Base-by-base conservation (phyloP, 2,329 filamentous ascomycete species). In the Beauveria sp. region DNA sequence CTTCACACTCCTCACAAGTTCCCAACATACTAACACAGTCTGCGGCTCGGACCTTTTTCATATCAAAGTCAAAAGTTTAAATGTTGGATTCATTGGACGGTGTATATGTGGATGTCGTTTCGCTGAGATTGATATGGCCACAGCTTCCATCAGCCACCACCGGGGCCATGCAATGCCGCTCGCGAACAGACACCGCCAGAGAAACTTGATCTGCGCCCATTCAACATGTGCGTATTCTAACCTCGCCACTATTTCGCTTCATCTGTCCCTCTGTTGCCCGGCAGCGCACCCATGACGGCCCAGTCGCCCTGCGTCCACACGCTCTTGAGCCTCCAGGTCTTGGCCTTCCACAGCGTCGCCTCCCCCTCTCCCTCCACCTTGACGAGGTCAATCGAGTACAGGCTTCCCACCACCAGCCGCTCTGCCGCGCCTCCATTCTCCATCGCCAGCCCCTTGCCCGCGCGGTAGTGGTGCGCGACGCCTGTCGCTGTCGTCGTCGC, bases 291-390 rank as follows among this genome's bases (percentile, higher is more conserved):
- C 60, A 61, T 61, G 16, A 61, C 46, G 3, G 60, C 30, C 46
- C 60, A 57, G 54, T 61, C 60, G 20, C 60, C 60, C 38, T 57
- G 45, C 43, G 45, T 18, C 60, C 60, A 61, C 7, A 57, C 24
- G 28, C 45, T 61, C 60, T 61, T 61, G 34, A 61, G 52, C 51
- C 46, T 22, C 60, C 60, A 61, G 24, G 16, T 40, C 49, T 49
- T 61, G 26, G 34, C 51, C 58, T 61, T 61, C 58, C 58, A 61
- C 22, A 57, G 24, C 58, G 56, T 20, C 46, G 5, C 45, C 55
- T n/a, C 26, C 18, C 10, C 40, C 9, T 5, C 30, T 5, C 7
- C 58, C 5, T 56, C 52, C 16, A 57, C 52, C 38, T 57, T 57
- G 45, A 61, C 60, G 14, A 57, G 34, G 3, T 61, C 60, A 26